Conservation (phyloP, 192 early-diverging fungal genomes). For the Allomyces macrogynus region DNA sequence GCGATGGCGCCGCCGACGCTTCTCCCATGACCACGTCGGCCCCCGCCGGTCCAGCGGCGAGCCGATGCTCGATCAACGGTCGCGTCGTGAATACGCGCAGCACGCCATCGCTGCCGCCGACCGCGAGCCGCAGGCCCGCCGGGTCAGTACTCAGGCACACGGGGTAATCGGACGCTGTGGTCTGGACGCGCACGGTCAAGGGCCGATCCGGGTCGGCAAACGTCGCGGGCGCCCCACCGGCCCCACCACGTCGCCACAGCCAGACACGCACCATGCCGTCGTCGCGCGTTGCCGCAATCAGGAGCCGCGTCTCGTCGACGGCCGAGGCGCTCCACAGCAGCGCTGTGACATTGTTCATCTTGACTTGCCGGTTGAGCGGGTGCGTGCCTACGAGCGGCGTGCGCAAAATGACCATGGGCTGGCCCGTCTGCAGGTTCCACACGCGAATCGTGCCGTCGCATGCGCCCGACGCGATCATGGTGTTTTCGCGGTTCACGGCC, state of each 20-base stretch:
- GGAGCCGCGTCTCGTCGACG: constrained; percentile 1
- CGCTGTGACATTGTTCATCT: constrained; percentile 3
- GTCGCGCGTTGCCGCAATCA: constrained; percentile 3
- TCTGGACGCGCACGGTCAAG: not conserved
- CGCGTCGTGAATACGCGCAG: constrained; percentile 4
- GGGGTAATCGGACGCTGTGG: not conserved
- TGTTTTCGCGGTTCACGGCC: constrained; percentile 7
- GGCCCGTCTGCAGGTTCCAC: constrained; percentile 5
- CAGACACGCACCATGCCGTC: constrained; percentile 7
- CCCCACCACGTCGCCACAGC: constrained; percentile 1
- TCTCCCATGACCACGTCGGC: too few species aligned
- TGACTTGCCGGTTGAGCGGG: not conserved
- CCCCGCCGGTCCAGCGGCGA: not conserved
- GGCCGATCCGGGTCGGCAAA: not conserved
- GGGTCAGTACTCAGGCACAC: not conserved
- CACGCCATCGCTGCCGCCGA: constrained; percentile 6
- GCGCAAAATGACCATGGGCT: constrained; percentile 5
- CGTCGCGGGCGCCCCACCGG: not conserved
- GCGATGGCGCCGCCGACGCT: too few species aligned
- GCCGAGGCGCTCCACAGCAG: constrained; percentile 3
- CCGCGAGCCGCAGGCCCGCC: constrained; percentile 3
- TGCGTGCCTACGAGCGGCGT: not conserved
- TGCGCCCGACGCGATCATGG: constrained; percentile 6
- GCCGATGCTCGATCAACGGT: not conserved
- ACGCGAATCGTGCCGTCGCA: constrained; percentile 8